These are phyloP conservation scores for Pezicula carpinea DNA, from an alignment of 2,329 filamentous ascomycete genomes.

Conservation along the genomic window DNA sequence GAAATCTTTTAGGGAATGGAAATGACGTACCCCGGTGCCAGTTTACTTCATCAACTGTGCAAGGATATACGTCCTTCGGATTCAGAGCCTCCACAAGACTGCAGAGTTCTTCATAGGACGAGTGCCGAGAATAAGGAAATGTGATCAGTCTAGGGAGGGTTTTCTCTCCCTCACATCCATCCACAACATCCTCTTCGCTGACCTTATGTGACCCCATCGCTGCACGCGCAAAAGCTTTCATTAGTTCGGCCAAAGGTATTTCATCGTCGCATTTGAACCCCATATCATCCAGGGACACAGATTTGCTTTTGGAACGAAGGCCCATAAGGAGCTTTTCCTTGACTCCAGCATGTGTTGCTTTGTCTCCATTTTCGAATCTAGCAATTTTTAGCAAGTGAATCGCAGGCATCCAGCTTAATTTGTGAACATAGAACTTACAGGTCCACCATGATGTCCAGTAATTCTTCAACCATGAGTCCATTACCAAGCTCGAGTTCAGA, in stretches of 20 bases:
- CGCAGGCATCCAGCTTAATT: too few species aligned
- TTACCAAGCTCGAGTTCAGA: slow-evolving; percentile 60
- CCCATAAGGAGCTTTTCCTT: slow-evolving; percentile 18
- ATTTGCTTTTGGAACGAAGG: slow-evolving; percentile 15
- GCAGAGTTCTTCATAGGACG: slow-evolving; percentile 77
- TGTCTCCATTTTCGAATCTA: slow-evolving; percentile 19
- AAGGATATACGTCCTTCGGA: slow-evolving; percentile 77
- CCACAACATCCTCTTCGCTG: background rate
- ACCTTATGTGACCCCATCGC: slow-evolving; percentile 7
- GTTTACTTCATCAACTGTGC: slow-evolving; percentile 59
- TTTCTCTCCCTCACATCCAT: background rate
- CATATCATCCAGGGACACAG: slow-evolving; percentile 22
- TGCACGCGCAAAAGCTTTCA: slow-evolving; percentile 18
- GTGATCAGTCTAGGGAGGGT: slow-evolving; percentile 34
- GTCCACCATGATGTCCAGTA: slow-evolving; percentile 34
- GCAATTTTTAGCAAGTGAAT: background rate
- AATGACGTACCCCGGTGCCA: slow-evolving; percentile 53
- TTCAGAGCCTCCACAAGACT: slow-evolving; percentile 62
- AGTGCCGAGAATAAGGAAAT: slow-evolving; percentile 88
- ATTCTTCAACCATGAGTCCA: slow-evolving; percentile 39
- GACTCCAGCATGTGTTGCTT: slow-evolving; percentile 31
- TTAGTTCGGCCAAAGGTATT: slow-evolving; percentile 17
- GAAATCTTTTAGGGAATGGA: background rate
- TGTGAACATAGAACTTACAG: slow-evolving; percentile 37
- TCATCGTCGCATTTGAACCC: slow-evolving; percentile 13